Evolutionary conservation across 768 basidiomycete species (phyloP), one percentile per base, ranked within the genome.

Genomic region (Leccinellum albellum): DNA sequence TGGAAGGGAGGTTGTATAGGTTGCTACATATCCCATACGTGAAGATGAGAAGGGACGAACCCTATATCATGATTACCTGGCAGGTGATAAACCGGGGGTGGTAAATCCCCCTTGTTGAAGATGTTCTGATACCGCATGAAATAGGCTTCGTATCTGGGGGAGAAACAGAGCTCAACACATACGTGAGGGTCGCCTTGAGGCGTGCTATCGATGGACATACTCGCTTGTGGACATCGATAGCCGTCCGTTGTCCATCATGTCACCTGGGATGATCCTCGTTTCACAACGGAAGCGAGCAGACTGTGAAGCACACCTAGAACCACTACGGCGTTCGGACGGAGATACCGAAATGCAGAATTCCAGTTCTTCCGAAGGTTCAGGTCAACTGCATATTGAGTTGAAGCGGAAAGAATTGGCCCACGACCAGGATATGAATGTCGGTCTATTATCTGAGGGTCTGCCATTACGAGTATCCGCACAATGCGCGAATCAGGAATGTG

Each of bases 61-160:
- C 89, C 91, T 32, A 89, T 78, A 65, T 98, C 96, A 66, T 94
- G 94, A 68, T 98, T 98, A 6, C 96, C 96, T 3, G 94, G 88
- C 28, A 95, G 79, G 66, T 84, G 88, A 70, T 86, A 87, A 57
- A 78, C 74, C 0, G 87, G 85, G 3, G 82, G 75, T 17, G 65
- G 61, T 7, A 70, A 60, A 10, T 75, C 61, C 6, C 79, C 70
- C 21, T 75, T 56, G 28, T 76, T 71, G 73, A 96, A 95, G 32
- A 94, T 92, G 46, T 74, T 75, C 56, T 76, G 79, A 75, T 92
- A 97, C 48, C 87, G 80, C 21, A 67, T 66, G 57, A 78, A 82
- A 65, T 94, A 94, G 4, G 69, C 58, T 54, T 86, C 82, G 65
- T 96, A 95, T 71, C 95, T 97, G 69, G 17, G n/a, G 24, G 20